Evolutionary conservation across 306 rosid species (phyloP).

Genomic region (Pachyrhizus erosus): DNA sequence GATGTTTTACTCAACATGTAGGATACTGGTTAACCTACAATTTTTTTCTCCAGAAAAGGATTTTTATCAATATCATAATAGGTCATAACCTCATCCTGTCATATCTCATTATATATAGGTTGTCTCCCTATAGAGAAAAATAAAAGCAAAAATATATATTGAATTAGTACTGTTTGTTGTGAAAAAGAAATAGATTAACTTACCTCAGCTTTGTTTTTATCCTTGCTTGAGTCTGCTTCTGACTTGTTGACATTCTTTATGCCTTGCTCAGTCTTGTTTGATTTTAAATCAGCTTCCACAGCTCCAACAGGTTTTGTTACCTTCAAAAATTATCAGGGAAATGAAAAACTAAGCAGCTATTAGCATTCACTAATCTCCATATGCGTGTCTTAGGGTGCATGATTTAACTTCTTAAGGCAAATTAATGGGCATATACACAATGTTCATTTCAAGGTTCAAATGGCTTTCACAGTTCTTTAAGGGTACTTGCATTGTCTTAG

Average conservation of each 20-base stretch:
- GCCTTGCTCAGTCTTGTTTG: conserved; percentile 64
- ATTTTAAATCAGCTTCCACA: conserved; percentile 61
- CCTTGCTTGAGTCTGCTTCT: conserved; percentile 47
- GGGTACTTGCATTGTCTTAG: conserved; percentile 1
- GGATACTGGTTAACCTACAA: neutral
- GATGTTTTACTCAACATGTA: neutral
- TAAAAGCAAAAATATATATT: conserved; percentile 18
- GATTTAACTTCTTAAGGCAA: conserved; percentile 24
- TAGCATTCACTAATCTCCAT: conserved; percentile 20
- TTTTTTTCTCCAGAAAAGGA: neutral
- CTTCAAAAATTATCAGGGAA: conserved; percentile 46
- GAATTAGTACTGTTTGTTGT: neutral
- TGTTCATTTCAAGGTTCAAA: conserved; percentile 15
- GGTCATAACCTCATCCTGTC: neutral
- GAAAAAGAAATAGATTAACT: neutral
- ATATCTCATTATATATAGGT: conserved; percentile 28
- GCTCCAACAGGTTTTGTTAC: conserved; percentile 52
- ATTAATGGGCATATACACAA: neutral
- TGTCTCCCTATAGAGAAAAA: conserved; percentile 3
- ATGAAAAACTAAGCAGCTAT: neutral
- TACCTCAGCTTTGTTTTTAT: conserved; percentile 72
- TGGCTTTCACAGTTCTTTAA: conserved; percentile 1
- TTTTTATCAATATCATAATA: neutral
- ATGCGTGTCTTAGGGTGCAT: conserved; percentile 4
- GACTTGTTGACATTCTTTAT: conserved; percentile 59